Percentiles rank a stretch among this genome's conserved stretches.
These are phyloP conservation scores for Paxillus involutus DNA, from an alignment of 768 basidiomycete species.

Conservation along the genomic window DNA sequence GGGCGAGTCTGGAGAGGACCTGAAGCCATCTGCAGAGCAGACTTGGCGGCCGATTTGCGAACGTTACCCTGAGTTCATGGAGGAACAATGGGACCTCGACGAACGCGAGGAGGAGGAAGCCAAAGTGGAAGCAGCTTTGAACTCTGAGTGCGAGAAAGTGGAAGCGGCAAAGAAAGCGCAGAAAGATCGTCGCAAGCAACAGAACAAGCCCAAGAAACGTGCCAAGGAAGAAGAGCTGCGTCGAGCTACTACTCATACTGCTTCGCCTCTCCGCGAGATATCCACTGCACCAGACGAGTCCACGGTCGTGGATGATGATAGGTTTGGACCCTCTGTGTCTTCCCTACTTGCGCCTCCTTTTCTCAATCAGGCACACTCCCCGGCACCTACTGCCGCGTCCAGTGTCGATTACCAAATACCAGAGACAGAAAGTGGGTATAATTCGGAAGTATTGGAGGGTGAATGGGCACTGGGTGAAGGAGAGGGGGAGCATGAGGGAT, in stretches of 20 bases:
- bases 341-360: slow-evolving; percentile 23
- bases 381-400: slow-evolving; percentile 51
- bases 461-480: slow-evolving; percentile 19
- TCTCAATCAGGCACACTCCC: slow-evolving; percentile 42
- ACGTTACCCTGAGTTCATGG: slow-evolving; percentile 82
- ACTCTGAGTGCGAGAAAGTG: slow-evolving; percentile 45
- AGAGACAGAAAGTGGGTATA: slow-evolving; percentile 55
- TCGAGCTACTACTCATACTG: slow-evolving; percentile 21
- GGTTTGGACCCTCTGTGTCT: slow-evolving; percentile 26
- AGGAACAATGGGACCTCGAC: slow-evolving; percentile 79
- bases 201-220: slow-evolving; percentile 52
- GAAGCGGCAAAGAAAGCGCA: slow-evolving; percentile 37
- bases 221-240: slow-evolving; percentile 38
- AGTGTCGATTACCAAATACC: slow-evolving; percentile 42
- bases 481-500: slow-evolving; percentile 25
- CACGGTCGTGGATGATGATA: slow-evolving; percentile 23
- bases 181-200: slow-evolving; percentile 48
- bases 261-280: slow-evolving; percentile 28
- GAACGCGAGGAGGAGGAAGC: slow-evolving; percentile 75
- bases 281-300: slow-evolving; percentile 30
- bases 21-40: slow-evolving; percentile 28
- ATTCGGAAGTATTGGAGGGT: slow-evolving; percentile 44
- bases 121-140: slow-evolving; percentile 40
- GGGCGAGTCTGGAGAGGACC: slow-evolving; percentile 32
- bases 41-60: slow-evolving; percentile 83